These are phyloP conservation scores for Botrytis deweyae DNA, from an alignment of 2,329 filamentous ascomycete genomes.

Conservation along the genomic window DNA sequence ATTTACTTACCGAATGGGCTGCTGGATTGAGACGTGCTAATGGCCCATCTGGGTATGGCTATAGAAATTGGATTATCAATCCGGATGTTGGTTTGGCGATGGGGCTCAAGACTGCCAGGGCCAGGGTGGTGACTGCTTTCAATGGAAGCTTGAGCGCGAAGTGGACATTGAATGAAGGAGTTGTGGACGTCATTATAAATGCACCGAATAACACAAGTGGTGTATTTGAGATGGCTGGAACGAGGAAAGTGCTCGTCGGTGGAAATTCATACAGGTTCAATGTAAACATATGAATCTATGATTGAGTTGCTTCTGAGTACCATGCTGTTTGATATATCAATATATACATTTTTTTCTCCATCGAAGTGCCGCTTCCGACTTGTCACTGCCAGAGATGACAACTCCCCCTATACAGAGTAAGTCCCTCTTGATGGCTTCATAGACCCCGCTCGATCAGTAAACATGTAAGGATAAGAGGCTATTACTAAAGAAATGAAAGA, in stretches of 20 bases:
- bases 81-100: background rate
- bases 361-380: background rate
- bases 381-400: background rate
- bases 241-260: background rate
- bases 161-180: background rate
- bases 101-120: background rate
- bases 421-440: background rate
- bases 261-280: background rate
- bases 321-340: background rate
- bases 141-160: background rate
- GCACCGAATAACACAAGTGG: background rate
- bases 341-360: background rate
- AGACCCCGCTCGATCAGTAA: background rate
- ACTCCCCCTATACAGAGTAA: background rate
- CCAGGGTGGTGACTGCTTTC: background rate
- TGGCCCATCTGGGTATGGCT: background rate
- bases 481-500: background rate
- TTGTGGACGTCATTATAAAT: background rate
- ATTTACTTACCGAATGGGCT: slow-evolving; percentile 38
- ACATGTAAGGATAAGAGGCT: background rate
- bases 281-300: background rate
- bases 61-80: background rate
- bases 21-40: background rate
- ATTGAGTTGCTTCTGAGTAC: background rate
- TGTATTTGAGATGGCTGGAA: background rate